Percentiles rank a stretch among this genome's conserved stretches.
Conservation (phyloP, 2,329 filamentous ascomycete species). For the Phyllosticta ampelicida region DNA sequence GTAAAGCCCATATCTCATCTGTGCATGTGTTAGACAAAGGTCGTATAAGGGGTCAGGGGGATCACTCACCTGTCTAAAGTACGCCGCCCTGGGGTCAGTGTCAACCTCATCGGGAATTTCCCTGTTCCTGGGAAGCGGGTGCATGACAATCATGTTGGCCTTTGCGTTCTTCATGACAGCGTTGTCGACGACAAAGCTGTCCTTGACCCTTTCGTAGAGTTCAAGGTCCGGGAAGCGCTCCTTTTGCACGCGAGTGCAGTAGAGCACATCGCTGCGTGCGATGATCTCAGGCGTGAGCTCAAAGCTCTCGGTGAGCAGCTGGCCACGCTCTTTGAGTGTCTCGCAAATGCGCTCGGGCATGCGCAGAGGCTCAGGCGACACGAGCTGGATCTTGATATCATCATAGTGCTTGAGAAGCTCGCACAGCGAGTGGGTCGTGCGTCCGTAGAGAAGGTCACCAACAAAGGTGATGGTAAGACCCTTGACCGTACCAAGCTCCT, state of each 20-base stretch:
- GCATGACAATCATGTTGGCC: conserved; percentile 86
- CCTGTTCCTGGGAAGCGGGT: conserved; percentile 85
- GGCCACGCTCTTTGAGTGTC: conserved; percentile 60
- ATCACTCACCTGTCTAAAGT: conserved; percentile 93
- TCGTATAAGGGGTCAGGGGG: background rate
- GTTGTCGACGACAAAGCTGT: conserved; percentile 83
- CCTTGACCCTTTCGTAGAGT: conserved; percentile 80
- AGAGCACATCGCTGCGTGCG: conserved; percentile 78
- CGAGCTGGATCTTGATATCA: conserved; percentile 84
- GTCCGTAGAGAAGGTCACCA: conserved; percentile 85
- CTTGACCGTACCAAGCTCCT: conserved; percentile 91
- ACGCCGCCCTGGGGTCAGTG: conserved; percentile 91
- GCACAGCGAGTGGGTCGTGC: conserved; percentile 88
- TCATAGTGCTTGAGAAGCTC: conserved; percentile 86
- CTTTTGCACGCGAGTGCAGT: conserved; percentile 94
- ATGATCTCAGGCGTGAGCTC: conserved; percentile 79
- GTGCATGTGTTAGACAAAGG: conserved; percentile 31
- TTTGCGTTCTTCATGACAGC: conserved; percentile 84
- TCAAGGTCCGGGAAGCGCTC: conserved; percentile 77
- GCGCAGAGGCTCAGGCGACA: conserved; percentile 66
- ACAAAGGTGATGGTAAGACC: conserved; percentile 93
- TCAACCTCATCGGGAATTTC: conserved; percentile 95
- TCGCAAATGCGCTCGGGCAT: conserved; percentile 67
- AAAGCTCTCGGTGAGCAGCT: conserved; percentile 65
- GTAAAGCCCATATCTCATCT: conserved; percentile 98